Percentiles rank a stretch among this genome's conserved stretches.
Evolutionary conservation across 768 basidiomycete species (phyloP).

Genomic region (Gelatoporia subvermispora): DNA sequence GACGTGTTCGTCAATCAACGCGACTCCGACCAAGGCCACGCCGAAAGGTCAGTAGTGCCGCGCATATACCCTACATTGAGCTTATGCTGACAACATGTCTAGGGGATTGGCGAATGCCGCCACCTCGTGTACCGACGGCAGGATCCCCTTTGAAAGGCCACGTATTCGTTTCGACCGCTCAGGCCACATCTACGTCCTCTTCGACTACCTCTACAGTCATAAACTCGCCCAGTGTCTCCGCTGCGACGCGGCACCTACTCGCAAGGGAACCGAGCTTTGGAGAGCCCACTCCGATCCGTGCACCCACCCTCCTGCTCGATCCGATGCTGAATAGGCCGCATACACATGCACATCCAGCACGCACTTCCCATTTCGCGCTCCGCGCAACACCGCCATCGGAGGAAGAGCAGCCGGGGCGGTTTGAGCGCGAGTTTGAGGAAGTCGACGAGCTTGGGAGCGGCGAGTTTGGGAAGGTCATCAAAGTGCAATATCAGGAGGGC

Average conservation of each 20-base stretch:
- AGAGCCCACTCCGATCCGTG: constrained; percentile 3
- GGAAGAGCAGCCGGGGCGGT: constrained; percentile 57
- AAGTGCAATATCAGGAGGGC: constrained; percentile 61
- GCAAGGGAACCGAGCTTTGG: background rate
- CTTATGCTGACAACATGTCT: constrained; percentile 2
- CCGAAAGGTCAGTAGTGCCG: constrained; percentile 37
- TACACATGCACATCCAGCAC: constrained; percentile 15
- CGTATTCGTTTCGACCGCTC: constrained; percentile 34
- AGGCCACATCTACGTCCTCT: constrained; percentile 53
- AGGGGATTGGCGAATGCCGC: constrained; percentile 54
- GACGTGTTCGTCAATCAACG: constrained; percentile 43
- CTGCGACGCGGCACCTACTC: constrained; percentile 4
- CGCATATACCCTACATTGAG: constrained; percentile 3
- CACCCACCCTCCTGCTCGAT: background rate
- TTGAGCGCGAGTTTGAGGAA: constrained; percentile 77
- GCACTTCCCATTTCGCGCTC: constrained; percentile 3
- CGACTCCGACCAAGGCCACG: constrained; percentile 58
- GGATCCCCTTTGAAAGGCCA: constrained; percentile 43
- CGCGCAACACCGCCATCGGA: constrained; percentile 18
- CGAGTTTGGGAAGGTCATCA: constrained; percentile 91
- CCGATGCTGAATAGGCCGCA: constrained; percentile 10
- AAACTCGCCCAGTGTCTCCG: constrained; percentile 19
- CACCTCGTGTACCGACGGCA: constrained; percentile 42
- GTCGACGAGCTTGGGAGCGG: constrained; percentile 84
- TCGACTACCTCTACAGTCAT: constrained; percentile 36